A percentile compares a stretch with the other conserved stretches of the same genome.
Evolutionary conservation across 768 basidiomycete genomes (phyloP).

Genomic region (Daedaleopsis nitida): DNA sequence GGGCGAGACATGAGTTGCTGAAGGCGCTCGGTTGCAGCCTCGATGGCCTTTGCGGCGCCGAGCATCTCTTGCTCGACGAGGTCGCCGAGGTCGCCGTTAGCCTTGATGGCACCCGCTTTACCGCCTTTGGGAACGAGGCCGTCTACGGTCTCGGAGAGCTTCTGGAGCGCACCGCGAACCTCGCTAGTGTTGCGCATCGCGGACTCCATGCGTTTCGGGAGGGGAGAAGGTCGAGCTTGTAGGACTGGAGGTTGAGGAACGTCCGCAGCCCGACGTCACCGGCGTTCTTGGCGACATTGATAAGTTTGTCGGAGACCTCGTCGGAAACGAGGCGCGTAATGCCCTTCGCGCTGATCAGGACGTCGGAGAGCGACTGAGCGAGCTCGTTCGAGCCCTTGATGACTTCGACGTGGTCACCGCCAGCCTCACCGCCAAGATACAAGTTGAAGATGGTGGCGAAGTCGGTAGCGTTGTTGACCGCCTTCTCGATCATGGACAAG

Average conservation of each 20-base stretch:
- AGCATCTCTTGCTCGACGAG: slow-evolving; percentile 97
- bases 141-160: slow-evolving; percentile 88
- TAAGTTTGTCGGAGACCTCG: slow-evolving; percentile 89
- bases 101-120: slow-evolving; percentile 66
- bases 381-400: slow-evolving; percentile 98
- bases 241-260: slow-evolving; percentile 96
- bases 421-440: slow-evolving; percentile 81
- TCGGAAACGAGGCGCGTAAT: slow-evolving; percentile 90
- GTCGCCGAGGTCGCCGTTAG: slow-evolving; percentile 93
- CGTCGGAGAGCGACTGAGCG: slow-evolving; percentile 90
- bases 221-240: slow-evolving; percentile 81
- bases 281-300: slow-evolving; percentile 78
- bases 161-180: slow-evolving; percentile 76
- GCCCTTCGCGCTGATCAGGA: slow-evolving; percentile 92
- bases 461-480: slow-evolving; percentile 90
- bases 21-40: slow-evolving; percentile 85
- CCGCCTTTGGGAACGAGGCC: slow-evolving; percentile 81
- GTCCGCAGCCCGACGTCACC: slow-evolving; percentile 90
- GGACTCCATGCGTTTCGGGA: slow-evolving; percentile 74
- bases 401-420: slow-evolving; percentile 95
- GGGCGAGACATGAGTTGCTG: slow-evolving; percentile 92
- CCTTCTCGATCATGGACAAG: slow-evolving; percentile 97
- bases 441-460: slow-evolving; percentile 95
- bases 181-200: slow-evolving; percentile 90
- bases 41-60: slow-evolving; percentile 90